Evolutionary conservation across 2,329 filamentous ascomycete species (phyloP).

Genomic region (Cercospora zeae-maydis): DNA sequence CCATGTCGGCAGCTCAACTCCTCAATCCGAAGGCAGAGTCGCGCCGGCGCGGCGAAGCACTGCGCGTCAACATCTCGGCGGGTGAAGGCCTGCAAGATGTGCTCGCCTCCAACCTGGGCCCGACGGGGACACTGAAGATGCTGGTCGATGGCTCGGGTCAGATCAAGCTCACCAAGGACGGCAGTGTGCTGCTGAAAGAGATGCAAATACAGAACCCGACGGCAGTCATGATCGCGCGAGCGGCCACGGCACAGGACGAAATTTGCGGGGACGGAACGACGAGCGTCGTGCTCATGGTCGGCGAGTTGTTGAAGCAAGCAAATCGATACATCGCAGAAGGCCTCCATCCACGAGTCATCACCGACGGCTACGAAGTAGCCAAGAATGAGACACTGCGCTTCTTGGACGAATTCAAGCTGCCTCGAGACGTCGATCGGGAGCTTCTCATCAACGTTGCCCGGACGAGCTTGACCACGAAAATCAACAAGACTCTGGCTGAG

Average conservation of each 20-base stretch:
- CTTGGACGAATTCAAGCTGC: conserved; percentile 88
- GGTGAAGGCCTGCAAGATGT: conserved; percentile 77
- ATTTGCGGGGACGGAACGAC: conserved; percentile 98
- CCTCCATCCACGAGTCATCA: conserved; percentile 94
- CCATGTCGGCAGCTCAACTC: conserved; percentile 95
- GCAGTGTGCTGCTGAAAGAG: conserved; percentile 74
- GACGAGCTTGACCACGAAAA: conserved; percentile 91
- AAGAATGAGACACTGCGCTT: conserved; percentile 94
- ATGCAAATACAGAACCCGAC: conserved; percentile 98
- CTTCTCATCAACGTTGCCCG: conserved; percentile 88
- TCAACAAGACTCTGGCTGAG: conserved; percentile 82
- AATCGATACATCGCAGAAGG: conserved; percentile 94
- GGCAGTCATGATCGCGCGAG: conserved; percentile 74
- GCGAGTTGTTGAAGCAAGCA: conserved; percentile 96
- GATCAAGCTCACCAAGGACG: conserved; percentile 99
- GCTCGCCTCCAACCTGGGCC: conserved; percentile 91
- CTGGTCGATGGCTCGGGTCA: conserved; percentile 61
- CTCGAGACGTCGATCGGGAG: conserved; percentile 85
- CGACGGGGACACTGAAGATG: conserved; percentile 95
- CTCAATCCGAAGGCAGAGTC: conserved; percentile 99
- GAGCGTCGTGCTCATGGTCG: conserved; percentile 89
- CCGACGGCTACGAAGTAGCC: conserved; percentile 94
- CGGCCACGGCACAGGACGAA: conserved; percentile 95
- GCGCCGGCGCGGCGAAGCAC: conserved; percentile 92
- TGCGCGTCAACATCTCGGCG: conserved; percentile 93